Conservation (phyloP, 2,329 filamentous ascomycete species). For the Fusarium sp. region DNA sequence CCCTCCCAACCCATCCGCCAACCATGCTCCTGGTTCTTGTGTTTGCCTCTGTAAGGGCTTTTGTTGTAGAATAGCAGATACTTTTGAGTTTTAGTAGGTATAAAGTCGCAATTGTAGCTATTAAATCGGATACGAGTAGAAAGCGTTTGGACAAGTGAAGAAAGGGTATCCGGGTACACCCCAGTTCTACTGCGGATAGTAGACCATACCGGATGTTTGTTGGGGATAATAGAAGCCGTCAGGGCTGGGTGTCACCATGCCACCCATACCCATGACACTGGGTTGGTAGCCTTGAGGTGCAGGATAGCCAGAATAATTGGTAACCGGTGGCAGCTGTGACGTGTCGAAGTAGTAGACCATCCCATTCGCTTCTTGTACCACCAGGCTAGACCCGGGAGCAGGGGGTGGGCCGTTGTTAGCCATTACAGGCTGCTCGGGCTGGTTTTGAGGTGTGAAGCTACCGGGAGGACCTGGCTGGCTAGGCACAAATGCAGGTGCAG, state of each 20-base stretch:
- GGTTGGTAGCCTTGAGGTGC: constrained; percentile 63
- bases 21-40: not conserved
- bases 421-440: constrained; percentile 49
- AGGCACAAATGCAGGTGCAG: constrained; percentile 67
- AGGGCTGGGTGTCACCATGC: constrained; percentile 78
- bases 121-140: constrained; percentile 46
- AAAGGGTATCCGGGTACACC: constrained; percentile 31
- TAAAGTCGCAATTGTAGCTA: constrained; percentile 43
- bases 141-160: constrained; percentile 38
- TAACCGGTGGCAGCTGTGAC: constrained; percentile 70
- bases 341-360: constrained; percentile 96
- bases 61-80: constrained; percentile 31
- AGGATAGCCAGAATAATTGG: constrained; percentile 59
- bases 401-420: constrained; percentile 44
- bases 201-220: constrained; percentile 64
- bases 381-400: constrained; percentile 55
- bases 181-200: constrained; percentile 66
- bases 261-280: constrained; percentile 75
- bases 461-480: constrained; percentile 57
- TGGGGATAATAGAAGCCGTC: constrained; percentile 77
- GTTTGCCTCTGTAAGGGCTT: constrained; percentile 19
- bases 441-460: constrained; percentile 55
- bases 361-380: constrained; percentile 90
- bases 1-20: not conserved
- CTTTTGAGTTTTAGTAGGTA: constrained; percentile 43